Percentiles rank a stretch among this genome's conserved stretches.
phyloP scores from a whole-genome alignment of 768 basidiomycete species.

The Brasilioporus rufonigricans region DNA sequence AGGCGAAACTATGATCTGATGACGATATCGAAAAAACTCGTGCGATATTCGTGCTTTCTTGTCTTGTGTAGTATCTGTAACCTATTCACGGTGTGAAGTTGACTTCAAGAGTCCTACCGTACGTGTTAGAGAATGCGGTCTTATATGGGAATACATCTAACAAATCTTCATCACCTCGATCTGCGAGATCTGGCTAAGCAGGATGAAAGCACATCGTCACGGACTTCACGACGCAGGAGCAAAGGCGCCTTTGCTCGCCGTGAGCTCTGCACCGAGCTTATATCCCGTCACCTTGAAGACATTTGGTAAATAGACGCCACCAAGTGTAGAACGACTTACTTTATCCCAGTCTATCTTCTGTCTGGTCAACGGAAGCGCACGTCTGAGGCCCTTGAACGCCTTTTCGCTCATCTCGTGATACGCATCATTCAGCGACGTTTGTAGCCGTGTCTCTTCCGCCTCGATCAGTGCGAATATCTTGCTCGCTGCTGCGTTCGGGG shows the following conservation, averaged over 20 bases:
- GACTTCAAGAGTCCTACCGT: neutral
- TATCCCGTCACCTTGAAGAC: slow-evolving; percentile 69
- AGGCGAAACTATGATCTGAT: slow-evolving; percentile 40
- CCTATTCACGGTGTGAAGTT: neutral
- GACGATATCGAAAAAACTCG: neutral
- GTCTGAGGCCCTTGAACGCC: slow-evolving; percentile 86
- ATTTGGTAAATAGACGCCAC: too few relatives aligned
- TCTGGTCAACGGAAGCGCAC: slow-evolving; percentile 88
- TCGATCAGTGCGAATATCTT: slow-evolving; percentile 81
- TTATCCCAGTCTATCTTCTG: slow-evolving; percentile 97
- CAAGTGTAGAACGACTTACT: too few relatives aligned
- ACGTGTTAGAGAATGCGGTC: neutral
- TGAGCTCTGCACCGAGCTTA: slow-evolving; percentile 74
- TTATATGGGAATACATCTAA: neutral
- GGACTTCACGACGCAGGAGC: slow-evolving; percentile 25
- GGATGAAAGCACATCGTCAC: neutral
- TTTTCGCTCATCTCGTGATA: slow-evolving; percentile 92
- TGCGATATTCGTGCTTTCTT: neutral
- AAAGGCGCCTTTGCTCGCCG: slow-evolving; percentile 61
- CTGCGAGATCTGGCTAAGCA: neutral
- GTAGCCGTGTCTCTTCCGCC: slow-evolving; percentile 77
- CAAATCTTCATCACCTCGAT: slow-evolving; percentile 8
- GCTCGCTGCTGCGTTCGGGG: slow-evolving; percentile 52
- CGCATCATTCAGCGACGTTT: slow-evolving; percentile 72
- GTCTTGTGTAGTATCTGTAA: slow-evolving; percentile 6